Conservation (phyloP, 768 basidiomycete species). For the Tylopilus plumbeoviolaceoides region DNA sequence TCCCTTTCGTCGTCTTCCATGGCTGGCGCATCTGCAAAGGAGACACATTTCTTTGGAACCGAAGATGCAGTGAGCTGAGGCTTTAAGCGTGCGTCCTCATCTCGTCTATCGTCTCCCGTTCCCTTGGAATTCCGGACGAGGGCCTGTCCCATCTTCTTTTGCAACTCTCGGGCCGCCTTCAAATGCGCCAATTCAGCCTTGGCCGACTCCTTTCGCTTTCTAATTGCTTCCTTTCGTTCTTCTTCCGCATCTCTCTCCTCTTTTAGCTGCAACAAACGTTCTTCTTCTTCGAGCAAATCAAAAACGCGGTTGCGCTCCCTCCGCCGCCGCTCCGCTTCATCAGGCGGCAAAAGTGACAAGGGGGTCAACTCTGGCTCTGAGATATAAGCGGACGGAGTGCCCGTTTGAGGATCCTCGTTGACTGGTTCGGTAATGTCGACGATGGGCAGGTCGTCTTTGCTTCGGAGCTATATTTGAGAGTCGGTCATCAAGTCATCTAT, state of each 20-base stretch:
- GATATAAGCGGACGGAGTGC: conserved; percentile 10
- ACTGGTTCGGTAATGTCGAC: conserved; percentile 70
- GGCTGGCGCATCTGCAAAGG: conserved; percentile 50
- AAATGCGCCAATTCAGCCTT: conserved; percentile 38
- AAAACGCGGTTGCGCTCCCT: conserved; percentile 63
- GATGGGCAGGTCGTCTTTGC: conserved; percentile 78
- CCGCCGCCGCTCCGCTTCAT: conserved; percentile 47
- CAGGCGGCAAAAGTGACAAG: conserved; percentile 40
- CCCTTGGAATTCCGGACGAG: conserved; percentile 44
- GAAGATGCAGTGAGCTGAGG: conserved; percentile 26
- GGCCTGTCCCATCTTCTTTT: conserved; percentile 77
- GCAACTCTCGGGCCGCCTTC: conserved; percentile 45
- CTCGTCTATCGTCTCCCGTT: conserved; percentile 31
- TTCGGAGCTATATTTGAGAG: conserved; percentile 46
- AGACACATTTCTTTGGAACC: conserved; percentile 57
- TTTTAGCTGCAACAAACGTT: conserved; percentile 41
- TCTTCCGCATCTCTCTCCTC: conserved; percentile 41
- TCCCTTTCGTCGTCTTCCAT: conserved; percentile 17
- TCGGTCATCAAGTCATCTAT: conserved; percentile 21
- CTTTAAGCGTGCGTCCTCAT: conserved; percentile 23
- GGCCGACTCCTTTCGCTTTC: conserved; percentile 48
- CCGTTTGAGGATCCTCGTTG: conserved; percentile 18
- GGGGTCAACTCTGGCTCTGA: conserved; percentile 47
- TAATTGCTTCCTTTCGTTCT: conserved; percentile 43
- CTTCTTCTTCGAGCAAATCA: conserved; percentile 69